These are phyloP conservation scores for Scalesia atractyloides DNA, from an alignment of 129 eudicot genomes.

Conservation along the genomic window DNA sequence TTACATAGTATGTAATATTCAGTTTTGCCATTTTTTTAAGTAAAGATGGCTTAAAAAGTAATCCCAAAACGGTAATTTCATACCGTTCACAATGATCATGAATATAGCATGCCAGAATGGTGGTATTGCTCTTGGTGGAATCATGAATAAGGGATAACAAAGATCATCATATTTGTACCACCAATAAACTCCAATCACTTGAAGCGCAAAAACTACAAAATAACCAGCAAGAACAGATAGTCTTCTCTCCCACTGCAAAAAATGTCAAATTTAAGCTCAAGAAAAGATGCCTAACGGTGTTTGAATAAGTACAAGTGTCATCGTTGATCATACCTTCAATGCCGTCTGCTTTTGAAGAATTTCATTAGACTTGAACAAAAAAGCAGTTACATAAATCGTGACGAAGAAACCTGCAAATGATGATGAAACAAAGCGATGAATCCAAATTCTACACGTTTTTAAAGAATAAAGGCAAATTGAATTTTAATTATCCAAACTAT, in stretches of 20 bases:
- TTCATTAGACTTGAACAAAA: slow-evolving; percentile 81
- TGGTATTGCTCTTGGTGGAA: slow-evolving; percentile 42
- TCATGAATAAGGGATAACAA: slow-evolving; percentile 43
- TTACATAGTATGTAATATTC: slow-evolving; percentile 15
- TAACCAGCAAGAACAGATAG: slow-evolving; percentile 60
- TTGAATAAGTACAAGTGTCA: slow-evolving; percentile 7
- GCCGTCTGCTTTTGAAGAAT: slow-evolving; percentile 82
- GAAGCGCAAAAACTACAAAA: slow-evolving; percentile 55
- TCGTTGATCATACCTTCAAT: slow-evolving; percentile 44
- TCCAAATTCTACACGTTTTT: neutral
- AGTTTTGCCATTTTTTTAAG: neutral
- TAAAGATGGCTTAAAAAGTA: neutral
- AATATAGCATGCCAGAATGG: slow-evolving; percentile 48
- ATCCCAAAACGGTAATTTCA: slow-evolving; percentile 1
- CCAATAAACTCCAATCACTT: slow-evolving; percentile 44
- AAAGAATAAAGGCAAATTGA: no score
- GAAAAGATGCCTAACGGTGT: neutral
- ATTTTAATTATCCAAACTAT: no score
- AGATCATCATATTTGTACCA: slow-evolving; percentile 42
- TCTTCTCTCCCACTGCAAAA: slow-evolving; percentile 77
- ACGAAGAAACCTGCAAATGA: slow-evolving; percentile 67
- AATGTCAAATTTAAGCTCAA: slow-evolving; percentile 4
- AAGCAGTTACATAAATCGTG: slow-evolving; percentile 59
- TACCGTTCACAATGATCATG: slow-evolving; percentile 44
- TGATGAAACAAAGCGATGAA: slow-evolving; percentile 15